Evolutionary conservation across 2,329 filamentous ascomycete species (phyloP).

Genomic region (Diaporthe sp.): DNA sequence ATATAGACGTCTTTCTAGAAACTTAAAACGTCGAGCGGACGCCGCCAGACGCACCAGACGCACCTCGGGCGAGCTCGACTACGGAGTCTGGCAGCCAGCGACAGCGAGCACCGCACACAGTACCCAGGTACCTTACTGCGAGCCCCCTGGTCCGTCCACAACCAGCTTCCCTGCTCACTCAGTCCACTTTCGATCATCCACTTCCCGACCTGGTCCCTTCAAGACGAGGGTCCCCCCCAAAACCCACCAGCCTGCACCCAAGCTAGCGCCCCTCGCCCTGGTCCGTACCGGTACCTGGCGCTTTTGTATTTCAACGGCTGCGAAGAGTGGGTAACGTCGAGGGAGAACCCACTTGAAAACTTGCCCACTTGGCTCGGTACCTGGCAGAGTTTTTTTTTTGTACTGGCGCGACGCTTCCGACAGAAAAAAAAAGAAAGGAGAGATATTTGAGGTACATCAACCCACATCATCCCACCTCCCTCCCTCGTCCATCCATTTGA

Average conservation of each 20-base stretch:
- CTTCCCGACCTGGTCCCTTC: constrained; percentile 39
- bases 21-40: constrained; percentile 10
- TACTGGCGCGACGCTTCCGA: constrained; percentile 39
- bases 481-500: constrained; percentile 44
- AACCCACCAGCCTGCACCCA: constrained; percentile 18
- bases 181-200: constrained; percentile 33
- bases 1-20: constrained; percentile 25
- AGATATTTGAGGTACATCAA: constrained; percentile 44
- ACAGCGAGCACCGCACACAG: constrained; percentile 1
- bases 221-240: constrained; percentile 26
- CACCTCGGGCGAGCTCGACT: constrained; percentile 20
- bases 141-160: constrained; percentile 3
- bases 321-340: constrained; percentile 37
- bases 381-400: constrained; percentile 42
- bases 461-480: constrained; percentile 43
- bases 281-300: constrained; percentile 37
- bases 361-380: constrained; percentile 41
- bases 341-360: constrained; percentile 40
- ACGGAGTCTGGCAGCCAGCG: background rate
- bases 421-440: constrained; percentile 41
- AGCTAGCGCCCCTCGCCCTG: constrained; percentile 29
- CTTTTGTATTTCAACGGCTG: constrained; percentile 37
- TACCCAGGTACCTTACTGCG: constrained; percentile 1
- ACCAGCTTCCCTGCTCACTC: constrained; percentile 21
- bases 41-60: constrained; percentile 26